Evolutionary conservation across 78 protist species (phyloP), one percentile per base, ranked within the genome.

Genomic region (Dictyostelium intermedium): DNA sequence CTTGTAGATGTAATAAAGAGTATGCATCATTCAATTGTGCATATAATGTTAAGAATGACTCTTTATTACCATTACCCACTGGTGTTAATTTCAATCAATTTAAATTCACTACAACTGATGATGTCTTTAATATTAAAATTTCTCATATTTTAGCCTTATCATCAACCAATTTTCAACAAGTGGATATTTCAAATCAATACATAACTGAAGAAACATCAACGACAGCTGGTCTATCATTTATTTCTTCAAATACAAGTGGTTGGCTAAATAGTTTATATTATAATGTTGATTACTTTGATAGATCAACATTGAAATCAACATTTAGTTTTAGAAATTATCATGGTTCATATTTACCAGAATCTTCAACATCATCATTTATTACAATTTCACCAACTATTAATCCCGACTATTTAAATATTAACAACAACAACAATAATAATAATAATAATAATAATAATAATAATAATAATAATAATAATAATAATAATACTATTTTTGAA

Each of bases 11-110:
- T 20, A 20, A 30, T 14, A n/a, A 73, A 5, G n/a, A 35, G 13
- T 73, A 34, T 34, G 80, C 80, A 14, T 73, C 80, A 73, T 73
- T 73, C 20, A 34, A 73, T 73, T 73, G 80, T 73, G 18, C 32
- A 27, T 20, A 35, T 73, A 73, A 73, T 35, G 80, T 73, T 32
- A 27, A 27, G 13, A 73, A 73, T 35, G 45, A 35, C 2, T 35
- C 80, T 20, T 3, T 18, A 73, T 30, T n/a, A 69, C 80, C 80
- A 14, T 27, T 35, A 32, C 80, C 80, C 34, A 73, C 80, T 35
- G 80, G 53, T 35, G 16, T n/a, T 6, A 13, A 11, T 18, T 34
- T 73, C 16, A 35, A 73, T 35, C 32, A 27, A 30, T 73, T 73
- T 73, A 73, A 30, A 73, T 20, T 73, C 11, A 34, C 18, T 1